Base-by-base conservation (phyloP, 345 rosid genomes). In the Pistacia vera region DNA sequence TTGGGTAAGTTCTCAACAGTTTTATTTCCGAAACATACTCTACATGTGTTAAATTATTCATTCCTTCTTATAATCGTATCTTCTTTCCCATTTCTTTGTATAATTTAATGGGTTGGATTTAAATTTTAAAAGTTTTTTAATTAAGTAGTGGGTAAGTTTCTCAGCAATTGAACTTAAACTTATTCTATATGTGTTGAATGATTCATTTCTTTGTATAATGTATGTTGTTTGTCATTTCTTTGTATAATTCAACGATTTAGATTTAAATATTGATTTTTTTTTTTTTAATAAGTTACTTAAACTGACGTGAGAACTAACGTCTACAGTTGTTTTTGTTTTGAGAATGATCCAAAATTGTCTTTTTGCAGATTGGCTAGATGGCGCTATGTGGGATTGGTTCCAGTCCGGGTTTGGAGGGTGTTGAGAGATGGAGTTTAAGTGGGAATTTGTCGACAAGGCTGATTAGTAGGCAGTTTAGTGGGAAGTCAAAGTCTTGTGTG, bases 331-430 rank as follows among this genome's bases (percentile, higher is more conserved):
- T 51, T 33, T 5, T 72, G 48, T 70, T 4, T 41, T 41, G 46
- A 41, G 46, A 41, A 41, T 33, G 73, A 44, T 46, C 5, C 71
- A 67, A 57, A 41, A 11, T 25, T 49, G 10, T 38, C 44, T 28
- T 7, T 22, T 75, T 22, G 14, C 68, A 74, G 78, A 25, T 76
- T 58, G 51, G 56, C 71, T 74, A 57, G 44, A 94, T 92, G 98
- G 94, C 97, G 35, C 74, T 89, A 33, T 71, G 82, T 52, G 88
- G 87, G 72, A 60, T 85, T 58, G 79, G 81, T 66, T 69, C 83
- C 64, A 82, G 75, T 80, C 82, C 89, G 30, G 75, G 81, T 57
- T 57, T 85, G 22, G 84, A 81, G 72, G 80, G 84, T 9, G 25
- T 79, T 18, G 83, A 87, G 64, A 74, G 77, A 41, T 75, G 82